Conservation (phyloP, 352 stramenopile genomes). For the Phytophthora quininea region DNA sequence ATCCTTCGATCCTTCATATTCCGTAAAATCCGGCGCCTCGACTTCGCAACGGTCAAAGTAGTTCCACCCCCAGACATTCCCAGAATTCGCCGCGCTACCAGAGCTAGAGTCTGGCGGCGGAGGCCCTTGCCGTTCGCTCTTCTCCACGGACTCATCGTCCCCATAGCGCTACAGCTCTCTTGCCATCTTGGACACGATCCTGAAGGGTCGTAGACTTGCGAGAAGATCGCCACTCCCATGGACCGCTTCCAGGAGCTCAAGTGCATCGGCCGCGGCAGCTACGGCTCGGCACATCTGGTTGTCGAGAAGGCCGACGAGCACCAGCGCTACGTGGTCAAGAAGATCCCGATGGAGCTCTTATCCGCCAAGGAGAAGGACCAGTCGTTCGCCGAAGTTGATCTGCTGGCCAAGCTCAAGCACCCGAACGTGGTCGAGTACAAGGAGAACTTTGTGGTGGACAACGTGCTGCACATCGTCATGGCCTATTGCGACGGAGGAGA, state of each 20-base stretch:
- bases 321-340: conserved; percentile 80
- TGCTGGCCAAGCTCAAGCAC: conserved; percentile 91
- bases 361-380: conserved; percentile 79
- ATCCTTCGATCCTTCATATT: no score
- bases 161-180: not conserved
- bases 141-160: no score
- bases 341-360: conserved; percentile 87
- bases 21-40: no score
- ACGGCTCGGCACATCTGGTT: conserved; percentile 78
- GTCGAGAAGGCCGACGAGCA: conserved; percentile 35
- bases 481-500: conserved; percentile 95
- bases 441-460: conserved; percentile 85
- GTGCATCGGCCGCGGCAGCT: conserved; percentile 81
- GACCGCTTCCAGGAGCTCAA: conserved; percentile 78
- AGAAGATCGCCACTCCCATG: conserved; percentile 35
- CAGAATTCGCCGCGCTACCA: no score
- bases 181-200: conserved; percentile 15
- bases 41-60: no score
- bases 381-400: conserved; percentile 86
- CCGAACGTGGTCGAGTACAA: conserved; percentile 96
- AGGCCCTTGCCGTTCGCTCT: no score
- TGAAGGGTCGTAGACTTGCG: conserved; percentile 16
- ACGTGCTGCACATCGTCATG: conserved; percentile 95
- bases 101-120: no score
- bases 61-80: no score